phyloP scores from a whole-genome alignment of 2,329 filamentous ascomycete genomes.

The Diaporthe caulivora region DNA sequence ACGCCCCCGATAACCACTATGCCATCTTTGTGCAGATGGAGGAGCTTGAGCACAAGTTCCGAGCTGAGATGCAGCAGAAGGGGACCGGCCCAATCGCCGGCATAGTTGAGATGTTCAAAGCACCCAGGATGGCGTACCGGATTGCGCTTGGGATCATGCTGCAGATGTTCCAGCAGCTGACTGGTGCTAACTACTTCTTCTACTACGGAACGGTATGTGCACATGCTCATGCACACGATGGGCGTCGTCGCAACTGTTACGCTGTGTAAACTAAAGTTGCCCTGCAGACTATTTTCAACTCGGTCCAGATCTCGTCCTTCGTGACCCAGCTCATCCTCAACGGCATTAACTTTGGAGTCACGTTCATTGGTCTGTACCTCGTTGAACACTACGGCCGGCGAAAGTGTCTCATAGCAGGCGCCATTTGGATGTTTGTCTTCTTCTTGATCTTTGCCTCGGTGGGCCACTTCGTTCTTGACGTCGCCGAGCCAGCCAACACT shows the following conservation, averaged over 20 bases:
- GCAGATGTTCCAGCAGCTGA: slow-evolving; percentile 77
- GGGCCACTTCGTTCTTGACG: slow-evolving; percentile 61
- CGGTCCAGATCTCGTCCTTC: slow-evolving; percentile 68
- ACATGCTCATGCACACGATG: rapidly evolving
- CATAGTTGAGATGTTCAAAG: slow-evolving; percentile 72
- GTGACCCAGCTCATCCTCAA: slow-evolving; percentile 76
- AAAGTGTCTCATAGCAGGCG: slow-evolving; percentile 72
- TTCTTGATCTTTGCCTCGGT: slow-evolving; percentile 70
- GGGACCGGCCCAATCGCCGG: slow-evolving; percentile 55
- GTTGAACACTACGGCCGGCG: slow-evolving; percentile 76
- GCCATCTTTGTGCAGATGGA: slow-evolving; percentile 62
- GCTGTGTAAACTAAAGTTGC: neutral
- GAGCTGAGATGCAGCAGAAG: slow-evolving; percentile 58
- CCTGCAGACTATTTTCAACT: slow-evolving; percentile 56
- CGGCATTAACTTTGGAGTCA: slow-evolving; percentile 75
- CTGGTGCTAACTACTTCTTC: slow-evolving; percentile 73
- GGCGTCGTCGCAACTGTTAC: no score
- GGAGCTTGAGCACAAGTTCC: slow-evolving; percentile 66
- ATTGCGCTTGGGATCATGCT: slow-evolving; percentile 70
- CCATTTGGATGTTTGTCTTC: slow-evolving; percentile 70
- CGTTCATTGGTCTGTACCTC: slow-evolving; percentile 77
- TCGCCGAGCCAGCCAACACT: slow-evolving; percentile 49
- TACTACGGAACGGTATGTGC: slow-evolving; percentile 65
- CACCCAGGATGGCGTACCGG: slow-evolving; percentile 73
- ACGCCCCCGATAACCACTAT: slow-evolving; percentile 56